These are phyloP conservation scores for Wallemia hederae DNA, from an alignment of 1,284 basidiomycete genomes.

Conservation along the genomic window DNA sequence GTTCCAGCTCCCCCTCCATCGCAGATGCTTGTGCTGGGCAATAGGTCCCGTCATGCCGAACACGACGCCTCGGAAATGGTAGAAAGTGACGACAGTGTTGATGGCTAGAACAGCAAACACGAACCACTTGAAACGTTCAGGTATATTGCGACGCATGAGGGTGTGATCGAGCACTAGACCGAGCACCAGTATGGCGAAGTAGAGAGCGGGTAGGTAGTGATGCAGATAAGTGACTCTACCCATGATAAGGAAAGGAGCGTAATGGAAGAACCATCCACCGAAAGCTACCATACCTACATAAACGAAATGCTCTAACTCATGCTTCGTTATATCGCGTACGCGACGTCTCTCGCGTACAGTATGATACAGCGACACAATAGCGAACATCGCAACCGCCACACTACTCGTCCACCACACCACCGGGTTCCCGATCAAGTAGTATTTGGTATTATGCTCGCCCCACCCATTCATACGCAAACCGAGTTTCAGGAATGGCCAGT, in stretches of 20 bases:
- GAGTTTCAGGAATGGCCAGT: slow-evolving; percentile 75
- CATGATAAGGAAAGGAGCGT: slow-evolving; percentile 85
- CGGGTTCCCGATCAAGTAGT: slow-evolving; percentile 76
- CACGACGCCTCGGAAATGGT: slow-evolving; percentile 72
- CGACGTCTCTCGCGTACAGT: slow-evolving; percentile 9
- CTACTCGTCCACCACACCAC: slow-evolving; percentile 48
- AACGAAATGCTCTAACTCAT: slow-evolving; percentile 53
- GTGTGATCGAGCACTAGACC: slow-evolving; percentile 77
- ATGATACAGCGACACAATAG: slow-evolving; percentile 34
- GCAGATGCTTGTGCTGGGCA: slow-evolving; percentile 40
- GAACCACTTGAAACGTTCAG: slow-evolving; percentile 33
- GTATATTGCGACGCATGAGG: slow-evolving; percentile 41
- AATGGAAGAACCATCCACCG: slow-evolving; percentile 79
- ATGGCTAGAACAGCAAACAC: slow-evolving; percentile 33
- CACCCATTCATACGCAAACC: slow-evolving; percentile 93
- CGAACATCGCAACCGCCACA: not conserved
- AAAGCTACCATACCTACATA: slow-evolving; percentile 76
- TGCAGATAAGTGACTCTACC: slow-evolving; percentile 30
- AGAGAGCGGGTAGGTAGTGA: slow-evolving; percentile 62
- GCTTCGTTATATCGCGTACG: not conserved
- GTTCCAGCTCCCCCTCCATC: slow-evolving; percentile 32
- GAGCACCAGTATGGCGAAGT: slow-evolving; percentile 78
- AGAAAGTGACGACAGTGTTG: slow-evolving; percentile 46
- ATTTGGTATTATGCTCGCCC: slow-evolving; percentile 65
- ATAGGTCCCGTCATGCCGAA: slow-evolving; percentile 70